phyloP scores from a whole-genome alignment of 2,329 filamentous ascomycete genomes.

The Trichoderma guizhouense region DNA sequence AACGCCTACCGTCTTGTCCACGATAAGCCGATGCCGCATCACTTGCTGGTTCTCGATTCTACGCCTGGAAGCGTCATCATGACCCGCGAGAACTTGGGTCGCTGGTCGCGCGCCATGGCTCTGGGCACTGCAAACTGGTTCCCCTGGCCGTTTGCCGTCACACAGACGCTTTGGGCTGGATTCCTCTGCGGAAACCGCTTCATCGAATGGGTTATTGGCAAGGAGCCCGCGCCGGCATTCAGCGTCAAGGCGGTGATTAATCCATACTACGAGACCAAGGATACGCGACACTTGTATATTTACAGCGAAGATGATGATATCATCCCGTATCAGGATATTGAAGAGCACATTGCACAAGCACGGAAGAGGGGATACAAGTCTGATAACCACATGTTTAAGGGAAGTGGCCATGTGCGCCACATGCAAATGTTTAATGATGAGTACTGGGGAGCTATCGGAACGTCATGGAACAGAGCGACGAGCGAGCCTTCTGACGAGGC shows the following conservation, averaged over 20 bases:
- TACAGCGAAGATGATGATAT: constrained; percentile 58
- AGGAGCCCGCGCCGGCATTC: constrained; percentile 40
- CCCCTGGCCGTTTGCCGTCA: constrained; percentile 48
- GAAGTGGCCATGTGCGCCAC: constrained; percentile 59
- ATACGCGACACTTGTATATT: constrained; percentile 50
- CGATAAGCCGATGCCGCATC: constrained; percentile 43
- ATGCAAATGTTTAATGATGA: constrained; percentile 52
- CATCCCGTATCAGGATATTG: constrained; percentile 54
- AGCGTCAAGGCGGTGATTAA: constrained; percentile 37
- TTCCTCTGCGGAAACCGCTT: constrained; percentile 39
- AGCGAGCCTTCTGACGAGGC: constrained; percentile 3
- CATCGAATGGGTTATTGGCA: constrained; percentile 36
- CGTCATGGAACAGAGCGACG: constrained; percentile 26
- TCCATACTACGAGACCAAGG: constrained; percentile 33
- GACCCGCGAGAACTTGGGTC: constrained; percentile 40
- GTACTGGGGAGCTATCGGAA: constrained; percentile 52
- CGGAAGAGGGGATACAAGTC: constrained; percentile 47
- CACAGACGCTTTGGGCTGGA: constrained; percentile 44
- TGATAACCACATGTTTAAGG: constrained; percentile 52
- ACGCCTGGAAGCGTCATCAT: constrained; percentile 49
- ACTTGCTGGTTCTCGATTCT: constrained; percentile 50
- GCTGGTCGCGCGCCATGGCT: constrained; percentile 53
- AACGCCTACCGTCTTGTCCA: constrained; percentile 43
- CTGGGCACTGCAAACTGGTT: constrained; percentile 46
- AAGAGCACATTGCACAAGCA: constrained; percentile 49